Percentiles rank a stretch among this genome's conserved stretches.
phyloP scores from a whole-genome alignment of 345 rosid species.

The Conringia planisiliqua region DNA sequence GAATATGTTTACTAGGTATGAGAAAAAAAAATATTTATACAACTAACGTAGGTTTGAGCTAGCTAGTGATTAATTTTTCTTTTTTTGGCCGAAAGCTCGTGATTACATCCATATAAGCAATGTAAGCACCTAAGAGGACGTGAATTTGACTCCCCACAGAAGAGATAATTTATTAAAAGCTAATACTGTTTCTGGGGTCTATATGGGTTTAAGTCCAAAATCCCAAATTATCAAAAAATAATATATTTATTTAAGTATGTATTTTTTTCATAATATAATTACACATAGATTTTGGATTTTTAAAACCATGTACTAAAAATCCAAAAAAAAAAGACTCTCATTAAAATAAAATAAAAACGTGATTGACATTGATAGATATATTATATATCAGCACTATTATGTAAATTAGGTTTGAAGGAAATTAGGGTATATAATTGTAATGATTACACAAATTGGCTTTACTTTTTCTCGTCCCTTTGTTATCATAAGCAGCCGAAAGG shows the following conservation, averaged over 20 bases:
- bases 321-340: not conserved
- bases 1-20: not conserved
- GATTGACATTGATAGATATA: not conserved
- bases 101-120: not conserved
- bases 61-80: not conserved
- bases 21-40: not conserved
- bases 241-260: not conserved
- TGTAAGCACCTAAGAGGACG: not conserved
- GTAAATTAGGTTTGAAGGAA: conserved; percentile 17
- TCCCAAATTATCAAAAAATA: not conserved
- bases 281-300: not conserved
- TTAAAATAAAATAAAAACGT: not conserved
- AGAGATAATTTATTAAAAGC: not conserved
- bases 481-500: conserved; percentile 39
- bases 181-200: not conserved
- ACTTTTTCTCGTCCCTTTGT: conserved; percentile 22
- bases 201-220: not conserved
- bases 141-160: not conserved
- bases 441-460: conserved; percentile 30
- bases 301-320: not conserved
- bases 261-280: not conserved
- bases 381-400: not conserved
- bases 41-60: not conserved
- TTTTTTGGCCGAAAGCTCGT: no score
- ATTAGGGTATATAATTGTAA: conserved; percentile 25